Evolutionary conservation across 164 flowering plant species (phyloP).

Genomic region (Warburgia ugandensis): DNA sequence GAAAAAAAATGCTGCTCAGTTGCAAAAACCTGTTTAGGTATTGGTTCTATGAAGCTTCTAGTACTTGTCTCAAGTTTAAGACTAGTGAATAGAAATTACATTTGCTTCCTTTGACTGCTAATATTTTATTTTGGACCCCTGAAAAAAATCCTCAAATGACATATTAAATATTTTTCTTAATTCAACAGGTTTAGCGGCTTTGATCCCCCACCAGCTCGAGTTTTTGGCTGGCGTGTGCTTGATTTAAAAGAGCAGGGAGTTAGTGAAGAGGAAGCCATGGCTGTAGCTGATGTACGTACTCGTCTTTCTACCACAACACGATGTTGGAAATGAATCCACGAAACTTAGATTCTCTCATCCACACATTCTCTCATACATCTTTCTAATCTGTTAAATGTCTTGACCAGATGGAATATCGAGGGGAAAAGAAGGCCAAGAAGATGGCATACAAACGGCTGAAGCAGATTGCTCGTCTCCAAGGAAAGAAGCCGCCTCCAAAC

Average conservation of each 20-base stretch:
- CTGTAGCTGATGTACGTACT: conserved; percentile 71
- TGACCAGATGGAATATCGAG: conserved; percentile 74
- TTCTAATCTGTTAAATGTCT: neutral
- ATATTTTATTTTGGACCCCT: neutral
- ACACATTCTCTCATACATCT: neutral
- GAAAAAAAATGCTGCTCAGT: too few species aligned
- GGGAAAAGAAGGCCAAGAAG: conserved; percentile 65
- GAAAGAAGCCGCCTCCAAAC: conserved; percentile 70
- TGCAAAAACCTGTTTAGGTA: neutral
- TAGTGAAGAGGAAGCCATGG: conserved; percentile 64
- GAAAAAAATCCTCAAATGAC: neutral
- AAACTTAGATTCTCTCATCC: neutral
- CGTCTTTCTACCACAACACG: neutral
- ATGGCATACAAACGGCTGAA: conserved; percentile 64
- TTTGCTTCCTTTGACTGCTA: neutral
- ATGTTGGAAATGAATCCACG: neutral
- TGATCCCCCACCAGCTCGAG: conserved; percentile 79
- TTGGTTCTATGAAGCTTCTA: neutral
- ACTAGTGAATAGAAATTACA: too few species aligned
- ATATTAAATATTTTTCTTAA: neutral
- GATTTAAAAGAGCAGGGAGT: conserved; percentile 81
- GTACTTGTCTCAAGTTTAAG: neutral
- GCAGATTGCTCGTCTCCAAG: conserved; percentile 64
- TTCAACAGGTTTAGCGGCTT: conserved; percentile 45
- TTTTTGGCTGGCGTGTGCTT: conserved; percentile 74